These are phyloP conservation scores for Ophiocordyceps camponoti-leonardi DNA, from an alignment of 2,329 filamentous ascomycete species.

Conservation along the genomic window DNA sequence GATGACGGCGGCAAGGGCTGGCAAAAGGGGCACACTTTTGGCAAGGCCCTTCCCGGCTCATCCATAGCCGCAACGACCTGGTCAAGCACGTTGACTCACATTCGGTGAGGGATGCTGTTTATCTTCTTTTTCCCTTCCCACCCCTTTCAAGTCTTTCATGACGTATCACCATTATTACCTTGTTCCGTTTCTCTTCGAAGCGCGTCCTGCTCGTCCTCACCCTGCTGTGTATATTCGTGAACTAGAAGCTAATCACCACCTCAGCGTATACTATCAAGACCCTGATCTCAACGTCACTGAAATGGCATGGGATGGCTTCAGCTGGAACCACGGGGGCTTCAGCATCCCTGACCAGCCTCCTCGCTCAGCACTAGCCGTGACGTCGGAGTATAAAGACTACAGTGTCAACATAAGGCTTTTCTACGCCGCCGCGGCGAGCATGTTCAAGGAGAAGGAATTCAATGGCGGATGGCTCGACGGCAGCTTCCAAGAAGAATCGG, in stretches of 20 bases:
- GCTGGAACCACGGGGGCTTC: not conserved
- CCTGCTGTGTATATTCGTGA: too few species aligned
- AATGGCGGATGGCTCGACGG: not conserved
- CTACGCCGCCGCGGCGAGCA: not conserved
- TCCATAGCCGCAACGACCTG: constrained; percentile 1
- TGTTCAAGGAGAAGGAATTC: constrained; percentile 1
- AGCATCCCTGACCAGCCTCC: not conserved
- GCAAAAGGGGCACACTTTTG: not conserved
- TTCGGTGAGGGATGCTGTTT: not conserved
- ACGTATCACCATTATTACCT: too few species aligned
- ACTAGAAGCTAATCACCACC: not conserved
- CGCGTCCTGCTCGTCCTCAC: too few species aligned
- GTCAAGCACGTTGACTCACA: not conserved
- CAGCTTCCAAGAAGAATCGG: not conserved
- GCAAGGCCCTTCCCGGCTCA: not conserved
- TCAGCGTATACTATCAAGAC: constrained; percentile 1
- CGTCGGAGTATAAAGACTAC: not conserved
- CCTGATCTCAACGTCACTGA: not conserved
- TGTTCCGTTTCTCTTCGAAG: too few species aligned
- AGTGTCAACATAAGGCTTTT: not conserved
- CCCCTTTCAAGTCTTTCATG: not conserved
- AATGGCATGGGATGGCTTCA: not conserved
- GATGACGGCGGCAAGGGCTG: not conserved
- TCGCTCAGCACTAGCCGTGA: not conserved
- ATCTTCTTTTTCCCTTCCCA: not conserved